Conservation (phyloP, 2,329 filamentous ascomycete genomes). For the Penicillium sp. region DNA sequence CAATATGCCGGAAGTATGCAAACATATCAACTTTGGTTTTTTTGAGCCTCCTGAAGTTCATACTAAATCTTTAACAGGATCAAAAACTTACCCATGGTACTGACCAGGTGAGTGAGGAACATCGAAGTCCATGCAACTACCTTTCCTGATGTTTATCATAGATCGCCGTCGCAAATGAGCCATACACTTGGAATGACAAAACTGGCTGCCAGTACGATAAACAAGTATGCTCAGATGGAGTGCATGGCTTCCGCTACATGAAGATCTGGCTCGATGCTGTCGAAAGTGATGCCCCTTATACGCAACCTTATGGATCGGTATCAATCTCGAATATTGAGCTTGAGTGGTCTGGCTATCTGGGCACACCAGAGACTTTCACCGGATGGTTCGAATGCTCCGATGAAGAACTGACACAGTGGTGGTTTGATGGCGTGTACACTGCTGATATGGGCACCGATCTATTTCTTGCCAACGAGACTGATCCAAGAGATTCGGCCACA, state of each 20-base stretch:
- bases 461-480: conserved; percentile 54
- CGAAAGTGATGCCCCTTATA: conserved; percentile 50
- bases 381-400: conserved; percentile 61
- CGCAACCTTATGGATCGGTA: conserved; percentile 48
- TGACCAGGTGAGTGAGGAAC: conserved; percentile 41
- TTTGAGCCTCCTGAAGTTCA: too few species aligned
- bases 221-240: conserved; percentile 56
- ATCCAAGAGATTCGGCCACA: conserved; percentile 52
- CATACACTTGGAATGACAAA: conserved; percentile 52
- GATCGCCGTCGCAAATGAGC: conserved; percentile 49
- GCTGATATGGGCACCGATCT: conserved; percentile 55
- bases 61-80: not conserved
- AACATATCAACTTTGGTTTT: too few species aligned
- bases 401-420: conserved; percentile 54
- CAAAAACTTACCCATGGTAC: conserved; percentile 51
- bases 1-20: conserved; percentile 12
- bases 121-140: not conserved
- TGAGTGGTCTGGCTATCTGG: conserved; percentile 51
- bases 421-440: conserved; percentile 60
- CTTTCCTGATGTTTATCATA: not conserved
- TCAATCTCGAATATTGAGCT: conserved; percentile 50
- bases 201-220: conserved; percentile 50
- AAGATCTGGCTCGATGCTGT: conserved; percentile 55
- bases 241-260: conserved; percentile 60
- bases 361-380: conserved; percentile 54